Percentiles rank a stretch among this genome's conserved stretches.
Conservation (phyloP, 345 rosid genomes). For the Garcia nutans region DNA sequence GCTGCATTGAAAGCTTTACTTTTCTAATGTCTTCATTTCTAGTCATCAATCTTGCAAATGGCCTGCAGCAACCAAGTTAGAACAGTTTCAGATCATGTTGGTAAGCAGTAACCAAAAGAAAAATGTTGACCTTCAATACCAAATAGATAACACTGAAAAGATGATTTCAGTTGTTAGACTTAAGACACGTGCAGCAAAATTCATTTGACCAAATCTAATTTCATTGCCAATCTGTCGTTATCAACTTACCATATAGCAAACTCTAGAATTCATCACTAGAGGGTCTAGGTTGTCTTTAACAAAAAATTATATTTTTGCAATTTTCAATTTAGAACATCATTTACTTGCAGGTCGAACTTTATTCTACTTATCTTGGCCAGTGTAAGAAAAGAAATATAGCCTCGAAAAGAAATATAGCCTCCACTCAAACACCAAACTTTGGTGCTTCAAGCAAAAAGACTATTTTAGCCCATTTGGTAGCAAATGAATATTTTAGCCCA, state of each 20-base stretch:
- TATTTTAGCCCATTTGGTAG: background rate
- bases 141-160: conserved; percentile 6
- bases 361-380: background rate
- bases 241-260: background rate
- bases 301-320: background rate
- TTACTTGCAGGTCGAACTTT: background rate
- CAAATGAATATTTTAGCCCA: background rate
- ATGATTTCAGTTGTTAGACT: background rate
- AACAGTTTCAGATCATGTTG: conserved; percentile 19
- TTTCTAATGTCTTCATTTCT: conserved; percentile 71
- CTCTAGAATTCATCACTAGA: background rate
- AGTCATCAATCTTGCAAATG: conserved; percentile 76
- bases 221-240: background rate
- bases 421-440: background rate
- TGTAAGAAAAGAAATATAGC: background rate
- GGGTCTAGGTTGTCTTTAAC: background rate
- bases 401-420: no score
- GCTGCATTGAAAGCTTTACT: conserved; percentile 79
- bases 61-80: conserved; percentile 47
- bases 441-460: conserved; percentile 5
- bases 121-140: background rate
- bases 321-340: background rate
- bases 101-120: background rate
- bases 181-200: background rate
- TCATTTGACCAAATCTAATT: conserved; percentile 12